Conservation (phyloP, 2,329 filamentous ascomycete genomes). For the Dothidotthia symphoricarpi region DNA sequence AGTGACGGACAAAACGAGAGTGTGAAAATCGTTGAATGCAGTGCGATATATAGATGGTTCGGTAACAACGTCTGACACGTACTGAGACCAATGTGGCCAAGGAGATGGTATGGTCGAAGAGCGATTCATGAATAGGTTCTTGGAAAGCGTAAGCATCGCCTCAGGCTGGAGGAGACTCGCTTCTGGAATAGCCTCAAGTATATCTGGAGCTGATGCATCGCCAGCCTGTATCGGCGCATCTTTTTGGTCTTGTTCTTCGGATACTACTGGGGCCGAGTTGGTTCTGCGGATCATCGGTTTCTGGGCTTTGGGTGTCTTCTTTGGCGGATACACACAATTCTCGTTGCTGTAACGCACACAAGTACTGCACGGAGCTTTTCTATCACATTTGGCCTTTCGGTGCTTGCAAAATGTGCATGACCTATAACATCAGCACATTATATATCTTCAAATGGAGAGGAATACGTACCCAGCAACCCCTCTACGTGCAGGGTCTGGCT, state of each 20-base stretch:
- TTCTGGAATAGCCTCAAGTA: conserved; percentile 36
- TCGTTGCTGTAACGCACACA: conserved; percentile 6
- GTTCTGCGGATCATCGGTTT: too few relatives aligned
- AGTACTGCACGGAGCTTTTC: conserved; percentile 10
- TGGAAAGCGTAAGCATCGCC: conserved; percentile 33
- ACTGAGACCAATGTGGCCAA: conserved; percentile 36
- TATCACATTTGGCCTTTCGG: conserved; percentile 13
- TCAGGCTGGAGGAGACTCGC: conserved; percentile 31
- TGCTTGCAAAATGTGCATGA: conserved; percentile 12
- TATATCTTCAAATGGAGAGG: too few relatives aligned
- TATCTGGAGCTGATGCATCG: conserved; percentile 3
- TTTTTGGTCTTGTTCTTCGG: not conserved
- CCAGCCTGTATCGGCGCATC: too few relatives aligned
- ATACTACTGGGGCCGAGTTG: too few relatives aligned
- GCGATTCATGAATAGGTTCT: conserved; percentile 40
- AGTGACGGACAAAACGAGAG: conserved; percentile 65
- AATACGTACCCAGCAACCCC: conserved; percentile 12
- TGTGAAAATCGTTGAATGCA: conserved; percentile 73
- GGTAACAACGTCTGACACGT: conserved; percentile 20
- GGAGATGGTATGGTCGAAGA: conserved; percentile 26
- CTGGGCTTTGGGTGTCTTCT: not conserved
- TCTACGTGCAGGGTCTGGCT: conserved; percentile 7
- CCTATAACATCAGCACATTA: conserved; percentile 4
- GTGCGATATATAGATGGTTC: conserved; percentile 71
- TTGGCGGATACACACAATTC: conserved; percentile 8